Conservation (phyloP, 1,284 basidiomycete species). For the Puccinia sorghi region DNA sequence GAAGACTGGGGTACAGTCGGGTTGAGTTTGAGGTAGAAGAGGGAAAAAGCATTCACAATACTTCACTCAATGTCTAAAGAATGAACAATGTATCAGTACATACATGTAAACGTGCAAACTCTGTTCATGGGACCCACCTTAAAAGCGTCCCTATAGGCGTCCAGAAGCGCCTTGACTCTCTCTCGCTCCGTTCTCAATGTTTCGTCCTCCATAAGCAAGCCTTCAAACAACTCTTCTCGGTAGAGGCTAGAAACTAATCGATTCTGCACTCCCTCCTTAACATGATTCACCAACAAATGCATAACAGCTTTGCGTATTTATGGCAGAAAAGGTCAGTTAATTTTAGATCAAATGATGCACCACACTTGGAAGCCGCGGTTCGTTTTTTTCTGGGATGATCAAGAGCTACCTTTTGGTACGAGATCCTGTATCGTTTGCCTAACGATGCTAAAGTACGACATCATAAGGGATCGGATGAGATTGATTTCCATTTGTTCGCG, state of each 20-base stretch:
- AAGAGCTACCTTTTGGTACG: conserved; percentile 76
- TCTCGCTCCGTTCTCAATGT: conserved; percentile 87
- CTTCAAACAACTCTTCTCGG: conserved; percentile 69
- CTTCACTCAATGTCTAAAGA: conserved; percentile 48
- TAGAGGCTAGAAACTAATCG: conserved; percentile 87
- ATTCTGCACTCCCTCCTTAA: conserved; percentile 94
- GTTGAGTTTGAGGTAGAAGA: not conserved
- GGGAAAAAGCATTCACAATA: conserved; percentile 38
- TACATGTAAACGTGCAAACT: not conserved
- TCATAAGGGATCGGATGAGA: conserved; percentile 89
- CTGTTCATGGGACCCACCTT: conserved; percentile 51
- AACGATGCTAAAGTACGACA: conserved; percentile 93
- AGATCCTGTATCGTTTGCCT: conserved; percentile 96
- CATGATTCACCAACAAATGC: conserved; percentile 84
- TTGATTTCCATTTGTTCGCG: conserved; percentile 95
- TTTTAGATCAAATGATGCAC: conserved; percentile 8
- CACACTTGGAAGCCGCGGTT: not conserved
- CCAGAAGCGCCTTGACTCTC: conserved; percentile 87
- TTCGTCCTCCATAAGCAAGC: conserved; percentile 94
- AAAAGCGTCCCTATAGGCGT: conserved; percentile 97
- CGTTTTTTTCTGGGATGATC: not conserved
- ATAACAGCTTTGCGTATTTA: conserved; percentile 51
- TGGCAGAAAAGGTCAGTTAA: not conserved
- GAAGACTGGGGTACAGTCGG: conserved; percentile 1
- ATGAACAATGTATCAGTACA: not conserved